Evolutionary conservation across 768 basidiomycete genomes (phyloP).

Genomic region (Pleurotus platypus): DNA sequence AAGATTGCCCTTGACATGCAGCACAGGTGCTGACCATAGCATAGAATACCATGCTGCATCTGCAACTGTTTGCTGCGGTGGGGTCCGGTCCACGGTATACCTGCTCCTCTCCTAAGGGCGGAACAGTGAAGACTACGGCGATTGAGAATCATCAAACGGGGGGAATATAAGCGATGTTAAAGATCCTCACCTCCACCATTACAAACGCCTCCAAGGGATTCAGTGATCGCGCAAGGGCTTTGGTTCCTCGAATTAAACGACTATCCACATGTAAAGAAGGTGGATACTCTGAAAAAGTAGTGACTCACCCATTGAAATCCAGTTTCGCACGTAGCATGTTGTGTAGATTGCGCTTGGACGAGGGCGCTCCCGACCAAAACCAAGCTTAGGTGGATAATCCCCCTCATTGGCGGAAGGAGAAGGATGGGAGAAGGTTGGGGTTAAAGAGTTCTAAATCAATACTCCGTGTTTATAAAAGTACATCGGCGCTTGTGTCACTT

Average conservation of each 20-base stretch:
- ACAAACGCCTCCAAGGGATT: conserved; percentile 40
- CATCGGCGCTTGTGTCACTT: conserved; percentile 2
- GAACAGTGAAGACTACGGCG: conserved; percentile 30
- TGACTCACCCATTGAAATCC: conserved; percentile 5
- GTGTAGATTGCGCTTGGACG: background rate
- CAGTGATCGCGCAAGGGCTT: conserved; percentile 43
- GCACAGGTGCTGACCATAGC: conserved; percentile 51
- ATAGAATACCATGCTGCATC: conserved; percentile 51
- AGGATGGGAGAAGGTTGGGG: background rate
- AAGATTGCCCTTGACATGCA: conserved; percentile 38
- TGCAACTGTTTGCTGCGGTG: conserved; percentile 35
- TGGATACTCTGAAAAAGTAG: background rate
- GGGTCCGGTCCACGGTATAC: conserved; percentile 35
- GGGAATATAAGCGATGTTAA: conserved; percentile 1
- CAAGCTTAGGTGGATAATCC: background rate
- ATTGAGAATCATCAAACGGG: background rate
- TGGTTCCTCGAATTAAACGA: conserved; percentile 41
- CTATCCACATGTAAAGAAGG: conserved; percentile 15
- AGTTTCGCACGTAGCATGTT: background rate
- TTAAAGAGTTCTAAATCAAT: background rate
- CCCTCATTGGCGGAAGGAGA: background rate
- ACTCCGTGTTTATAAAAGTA: background rate
- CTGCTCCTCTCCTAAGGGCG: conserved; percentile 21
- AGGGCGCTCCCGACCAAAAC: background rate
- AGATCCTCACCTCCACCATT: conserved; percentile 33